Conservation (phyloP, 1,284 basidiomycete genomes). For the Cerrena zonata region DNA sequence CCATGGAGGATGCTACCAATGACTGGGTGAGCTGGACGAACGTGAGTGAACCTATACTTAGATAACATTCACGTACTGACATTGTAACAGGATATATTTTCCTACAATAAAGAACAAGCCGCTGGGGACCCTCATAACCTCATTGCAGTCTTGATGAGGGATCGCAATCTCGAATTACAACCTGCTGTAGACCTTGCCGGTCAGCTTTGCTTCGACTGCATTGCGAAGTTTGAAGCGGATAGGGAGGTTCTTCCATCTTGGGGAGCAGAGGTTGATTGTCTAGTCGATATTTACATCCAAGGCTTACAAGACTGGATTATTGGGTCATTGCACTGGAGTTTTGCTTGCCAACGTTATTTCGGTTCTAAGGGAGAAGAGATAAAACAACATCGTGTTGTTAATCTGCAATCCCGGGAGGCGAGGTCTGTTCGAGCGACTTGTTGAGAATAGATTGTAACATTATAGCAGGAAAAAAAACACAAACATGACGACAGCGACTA, state of each 20-base stretch:
- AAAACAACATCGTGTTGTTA: slow-evolving; percentile 23
- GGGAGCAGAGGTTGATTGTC: slow-evolving; percentile 31
- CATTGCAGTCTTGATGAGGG: slow-evolving; percentile 32
- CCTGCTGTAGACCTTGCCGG: slow-evolving; percentile 37
- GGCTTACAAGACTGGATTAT: slow-evolving; percentile 37
- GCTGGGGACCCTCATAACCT: slow-evolving; percentile 40
- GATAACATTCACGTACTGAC: not conserved
- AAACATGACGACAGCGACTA: no score
- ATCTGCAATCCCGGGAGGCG: no score
- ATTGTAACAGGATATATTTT: slow-evolving; percentile 35
- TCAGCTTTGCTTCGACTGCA: slow-evolving; percentile 32
- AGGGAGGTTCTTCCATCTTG: slow-evolving; percentile 31
- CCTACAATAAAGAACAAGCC: slow-evolving; percentile 38
- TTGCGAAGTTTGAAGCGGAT: slow-evolving; percentile 32
- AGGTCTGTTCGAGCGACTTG: no score
- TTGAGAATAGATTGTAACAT: no score
- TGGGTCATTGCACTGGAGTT: no score
- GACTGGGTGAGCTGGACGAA: slow-evolving; percentile 40
- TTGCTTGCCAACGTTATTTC: slow-evolving; percentile 37
- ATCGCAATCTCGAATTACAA: slow-evolving; percentile 33
- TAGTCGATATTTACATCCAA: slow-evolving; percentile 31
- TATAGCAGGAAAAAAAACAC: no score
- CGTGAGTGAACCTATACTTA: slow-evolving; percentile 21
- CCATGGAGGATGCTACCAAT: slow-evolving; percentile 33
- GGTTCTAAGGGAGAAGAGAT: slow-evolving; percentile 25